A percentile compares a stretch with the other conserved stretches of the same genome.
Conservation (phyloP, 2,329 filamentous ascomycete genomes). For the Hawksworthiomyces lignivorus region DNA sequence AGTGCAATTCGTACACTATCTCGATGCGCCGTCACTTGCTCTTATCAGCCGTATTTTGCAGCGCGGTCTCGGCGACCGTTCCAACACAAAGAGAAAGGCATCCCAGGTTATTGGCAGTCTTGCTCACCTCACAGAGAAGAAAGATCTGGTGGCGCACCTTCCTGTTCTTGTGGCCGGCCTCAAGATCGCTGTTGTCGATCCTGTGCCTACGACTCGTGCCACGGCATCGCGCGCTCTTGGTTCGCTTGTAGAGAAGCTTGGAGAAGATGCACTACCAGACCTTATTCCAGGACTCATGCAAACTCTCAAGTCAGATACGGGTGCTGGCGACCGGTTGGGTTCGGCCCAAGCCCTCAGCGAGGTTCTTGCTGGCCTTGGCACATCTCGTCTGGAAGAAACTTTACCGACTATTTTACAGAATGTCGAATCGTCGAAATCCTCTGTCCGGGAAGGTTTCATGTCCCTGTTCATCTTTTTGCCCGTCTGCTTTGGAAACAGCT, state of each 20-base stretch:
- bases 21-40: conserved; percentile 93
- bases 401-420: conserved; percentile 95
- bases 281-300: conserved; percentile 97
- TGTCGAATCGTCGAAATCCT: conserved; percentile 80
- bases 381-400: conserved; percentile 86
- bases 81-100: conserved; percentile 91
- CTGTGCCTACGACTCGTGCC: conserved; percentile 90
- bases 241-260: conserved; percentile 95
- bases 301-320: conserved; percentile 93
- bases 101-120: conserved; percentile 96
- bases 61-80: conserved; percentile 82
- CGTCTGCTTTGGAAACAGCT: conserved; percentile 98
- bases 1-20: conserved; percentile 95
- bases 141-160: conserved; percentile 83
- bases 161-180: conserved; percentile 88
- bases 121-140: conserved; percentile 92
- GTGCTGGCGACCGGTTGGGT: conserved; percentile 89
- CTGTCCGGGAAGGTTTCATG: conserved; percentile 97
- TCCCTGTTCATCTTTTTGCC: conserved; percentile 98
- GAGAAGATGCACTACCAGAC: conserved; percentile 92
- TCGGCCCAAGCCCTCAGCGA: conserved; percentile 95
- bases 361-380: conserved; percentile 90
- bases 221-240: conserved; percentile 94
- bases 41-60: conserved; percentile 93
- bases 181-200: conserved; percentile 83